Conservation (phyloP, 2,329 filamentous ascomycete genomes). For the Xylariomycetidae sp. region DNA sequence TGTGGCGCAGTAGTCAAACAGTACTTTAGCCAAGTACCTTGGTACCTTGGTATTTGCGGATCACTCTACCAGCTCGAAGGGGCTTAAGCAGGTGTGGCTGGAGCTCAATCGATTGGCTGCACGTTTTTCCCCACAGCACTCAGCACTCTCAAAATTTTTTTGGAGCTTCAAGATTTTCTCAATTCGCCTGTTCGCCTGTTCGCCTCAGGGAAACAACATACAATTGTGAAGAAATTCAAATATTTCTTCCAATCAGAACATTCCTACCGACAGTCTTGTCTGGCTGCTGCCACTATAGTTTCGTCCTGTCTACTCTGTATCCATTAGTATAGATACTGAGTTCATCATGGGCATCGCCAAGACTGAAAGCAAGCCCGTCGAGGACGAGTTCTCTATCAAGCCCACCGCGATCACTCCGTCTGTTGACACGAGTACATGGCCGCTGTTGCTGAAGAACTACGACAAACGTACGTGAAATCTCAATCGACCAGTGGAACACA, state of each 20-base stretch:
- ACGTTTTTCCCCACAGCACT: constrained; percentile 16
- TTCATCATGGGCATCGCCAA: constrained; percentile 20
- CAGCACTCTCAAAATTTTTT: constrained; percentile 23
- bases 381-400: constrained; percentile 61
- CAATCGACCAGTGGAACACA: constrained; percentile 5
- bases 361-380: constrained; percentile 17
- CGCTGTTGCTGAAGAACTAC: constrained; percentile 93
- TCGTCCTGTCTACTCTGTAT: constrained; percentile 1
- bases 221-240: too few relatives aligned
- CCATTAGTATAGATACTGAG: constrained; percentile 13
- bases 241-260: too few relatives aligned
- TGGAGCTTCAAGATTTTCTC: constrained; percentile 25
- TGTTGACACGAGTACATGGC: constrained; percentile 86
- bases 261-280: too few relatives aligned
- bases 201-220: too few relatives aligned
- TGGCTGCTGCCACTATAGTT: too few relatives aligned
- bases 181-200: too few relatives aligned
- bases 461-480: constrained; percentile 66
- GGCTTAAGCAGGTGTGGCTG: too few relatives aligned
- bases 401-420: constrained; percentile 75
- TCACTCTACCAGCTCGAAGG: too few relatives aligned
- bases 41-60: too few relatives aligned
- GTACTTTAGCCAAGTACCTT: too few relatives aligned
- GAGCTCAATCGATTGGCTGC: constrained; percentile 11
- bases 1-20: too few relatives aligned